Base-by-base conservation (phyloP, 108 stramenopile genomes). In the Cyclostephanos tholiformis region DNA sequence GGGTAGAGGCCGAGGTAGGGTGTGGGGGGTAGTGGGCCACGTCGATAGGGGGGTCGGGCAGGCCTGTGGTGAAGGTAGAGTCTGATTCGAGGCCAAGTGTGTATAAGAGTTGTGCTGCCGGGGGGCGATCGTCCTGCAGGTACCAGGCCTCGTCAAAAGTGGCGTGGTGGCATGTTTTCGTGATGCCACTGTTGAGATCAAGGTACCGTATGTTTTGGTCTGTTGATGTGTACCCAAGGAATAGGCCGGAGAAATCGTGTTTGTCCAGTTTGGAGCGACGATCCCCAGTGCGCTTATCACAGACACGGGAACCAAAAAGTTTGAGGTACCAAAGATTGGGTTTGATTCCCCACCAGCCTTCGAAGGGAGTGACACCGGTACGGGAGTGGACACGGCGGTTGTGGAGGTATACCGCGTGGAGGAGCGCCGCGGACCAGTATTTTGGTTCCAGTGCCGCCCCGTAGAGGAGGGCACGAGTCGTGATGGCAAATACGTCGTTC, bases 361-460 rank as follows among this genome's bases (percentile, higher is more conserved):
- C 23, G 8, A 26, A 57, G 26, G 56, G 56, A 57, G 56, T 57
- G 56, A 22, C 12, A 20, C 12, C 26, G 56, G 26, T 20, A 12
- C 25, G 12, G 12, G 20, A 26, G 25, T 57, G 67, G 17, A 68
- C 53, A 17, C 55, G 53, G 26, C 67, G 52, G 20, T 68, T 68
- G 55, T 68, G 67, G 30, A 68, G 67, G 32, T 68, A 68, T 35
- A 39, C 67, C 1, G 52, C 67, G 20, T 68, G 67, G 4, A 36
- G 6, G 4, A 68, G 9, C 10, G 53, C 67, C 20, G 56, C 56
- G 23, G 56, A 26, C 20, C 23, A 26, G 8, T n/a, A n/a, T n/a
- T n/a, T n/a, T n/a, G n/a, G n/a, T n/a, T n/a, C n/a, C n/a, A n/a
- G n/a, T n/a, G n/a, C 67, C 0, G 67, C 16, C 9, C 53, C 53